Conservation (phyloP, 768 basidiomycete genomes). For the Rickenella mellea region DNA sequence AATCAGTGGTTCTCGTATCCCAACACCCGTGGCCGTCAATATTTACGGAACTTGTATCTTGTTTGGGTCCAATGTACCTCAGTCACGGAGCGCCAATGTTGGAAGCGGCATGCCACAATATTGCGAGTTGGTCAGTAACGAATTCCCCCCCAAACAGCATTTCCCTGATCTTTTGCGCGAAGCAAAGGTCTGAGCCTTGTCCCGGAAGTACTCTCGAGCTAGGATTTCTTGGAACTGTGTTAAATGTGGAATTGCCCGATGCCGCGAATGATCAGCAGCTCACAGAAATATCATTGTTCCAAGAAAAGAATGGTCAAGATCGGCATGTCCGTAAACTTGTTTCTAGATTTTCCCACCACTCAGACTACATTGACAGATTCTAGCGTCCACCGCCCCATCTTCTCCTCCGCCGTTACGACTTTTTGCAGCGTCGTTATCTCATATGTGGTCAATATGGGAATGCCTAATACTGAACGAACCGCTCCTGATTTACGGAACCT, state of each 20-base stretch:
- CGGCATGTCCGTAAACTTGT: conserved; percentile 32
- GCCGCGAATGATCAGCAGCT: conserved; percentile 66
- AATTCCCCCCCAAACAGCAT: conserved; percentile 7
- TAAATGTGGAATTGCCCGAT: conserved; percentile 65
- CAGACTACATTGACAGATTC: conserved; percentile 33
- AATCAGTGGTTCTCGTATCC: conserved; percentile 74
- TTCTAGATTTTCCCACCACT: neutral
- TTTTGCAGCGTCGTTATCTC: conserved; percentile 54
- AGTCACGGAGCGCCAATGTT: conserved; percentile 70
- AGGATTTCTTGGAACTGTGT: conserved; percentile 72
- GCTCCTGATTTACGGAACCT: conserved; percentile 70
- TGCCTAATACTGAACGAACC: conserved; percentile 88
- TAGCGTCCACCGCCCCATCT: conserved; percentile 55
- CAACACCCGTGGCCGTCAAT: conserved; percentile 76
- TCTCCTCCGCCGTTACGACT: conserved; percentile 47
- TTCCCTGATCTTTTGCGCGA: conserved; percentile 18
- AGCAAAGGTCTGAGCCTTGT: conserved; percentile 68
- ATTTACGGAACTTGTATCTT: conserved; percentile 56
- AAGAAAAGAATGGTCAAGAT: conserved; percentile 41
- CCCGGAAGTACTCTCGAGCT: conserved; percentile 65
- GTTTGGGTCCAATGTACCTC: conserved; percentile 69
- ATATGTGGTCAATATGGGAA: conserved; percentile 89
- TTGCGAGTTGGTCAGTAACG: conserved; percentile 65
- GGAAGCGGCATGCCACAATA: conserved; percentile 79
- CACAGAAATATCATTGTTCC: conserved; percentile 39